phyloP scores from a whole-genome alignment of 805 yeast species.

The Yamadazyma philogaea region DNA sequence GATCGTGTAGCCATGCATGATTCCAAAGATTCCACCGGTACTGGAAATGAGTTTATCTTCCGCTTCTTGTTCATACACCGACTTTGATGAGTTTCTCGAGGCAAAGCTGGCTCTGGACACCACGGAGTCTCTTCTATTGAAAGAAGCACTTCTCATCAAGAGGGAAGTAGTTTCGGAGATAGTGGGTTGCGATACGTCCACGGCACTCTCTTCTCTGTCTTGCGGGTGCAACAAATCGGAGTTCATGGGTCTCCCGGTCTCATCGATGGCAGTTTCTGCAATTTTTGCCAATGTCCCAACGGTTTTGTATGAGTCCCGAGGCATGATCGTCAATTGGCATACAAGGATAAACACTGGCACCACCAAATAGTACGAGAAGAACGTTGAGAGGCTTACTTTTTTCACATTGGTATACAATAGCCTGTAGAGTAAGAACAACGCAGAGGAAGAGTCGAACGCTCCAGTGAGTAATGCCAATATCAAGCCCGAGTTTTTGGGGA shows the following conservation, averaged over 20 bases:
- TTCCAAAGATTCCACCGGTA: conserved; percentile 73
- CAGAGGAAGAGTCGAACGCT: conserved; percentile 93
- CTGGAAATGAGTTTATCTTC: conserved; percentile 51
- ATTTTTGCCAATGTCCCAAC: conserved; percentile 64
- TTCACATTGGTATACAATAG: conserved; percentile 50
- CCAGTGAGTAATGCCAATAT: conserved; percentile 83
- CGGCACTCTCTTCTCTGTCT: conserved; percentile 27
- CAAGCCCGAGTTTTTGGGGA: conserved; percentile 79
- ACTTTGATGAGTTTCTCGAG: conserved; percentile 45
- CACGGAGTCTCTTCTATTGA: conserved; percentile 25
- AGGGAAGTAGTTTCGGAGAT: conserved; percentile 41
- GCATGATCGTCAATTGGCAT: conserved; percentile 81
- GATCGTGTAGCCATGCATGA: conserved; percentile 62
- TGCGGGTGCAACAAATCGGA: conserved; percentile 40
- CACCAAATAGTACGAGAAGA: conserved; percentile 63
- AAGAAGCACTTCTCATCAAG: conserved; percentile 31
- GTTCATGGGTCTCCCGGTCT: conserved; percentile 57
- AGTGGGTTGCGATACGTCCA: conserved; percentile 26
- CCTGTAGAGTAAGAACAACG: conserved; percentile 74
- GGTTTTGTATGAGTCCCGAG: conserved; percentile 69
- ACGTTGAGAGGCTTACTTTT: conserved; percentile 46
- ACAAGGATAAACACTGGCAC: conserved; percentile 76
- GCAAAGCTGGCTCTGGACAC: conserved; percentile 30
- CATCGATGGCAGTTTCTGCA: conserved; percentile 71
- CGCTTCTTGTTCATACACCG: conserved; percentile 64